A percentile compares a stretch with the other conserved stretches of the same genome.
phyloP scores from a whole-genome alignment of 1,139 yeast species.

The Lodderomyces margitis region DNA sequence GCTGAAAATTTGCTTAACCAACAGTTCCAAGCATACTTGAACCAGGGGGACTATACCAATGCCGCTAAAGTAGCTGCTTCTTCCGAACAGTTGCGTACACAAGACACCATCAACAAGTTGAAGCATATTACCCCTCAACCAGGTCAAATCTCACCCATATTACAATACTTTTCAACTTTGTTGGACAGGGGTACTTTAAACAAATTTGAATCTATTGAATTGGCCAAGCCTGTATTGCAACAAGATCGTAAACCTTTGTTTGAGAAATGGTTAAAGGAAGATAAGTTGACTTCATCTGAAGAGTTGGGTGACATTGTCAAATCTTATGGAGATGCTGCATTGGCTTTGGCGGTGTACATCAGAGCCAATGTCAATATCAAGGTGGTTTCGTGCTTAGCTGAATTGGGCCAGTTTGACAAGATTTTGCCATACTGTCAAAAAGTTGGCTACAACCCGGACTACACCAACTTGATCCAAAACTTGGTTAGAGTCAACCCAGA shows the following conservation, averaged over 20 bases:
- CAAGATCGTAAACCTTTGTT: slow-evolving; percentile 92
- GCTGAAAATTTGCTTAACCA: slow-evolving; percentile 90
- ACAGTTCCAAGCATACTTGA: slow-evolving; percentile 83
- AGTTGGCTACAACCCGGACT: slow-evolving; percentile 87
- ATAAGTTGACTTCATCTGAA: slow-evolving; percentile 89
- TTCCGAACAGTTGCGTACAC: slow-evolving; percentile 90
- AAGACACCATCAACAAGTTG: slow-evolving; percentile 89
- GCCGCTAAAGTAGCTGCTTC: slow-evolving; percentile 98
- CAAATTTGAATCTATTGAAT: slow-evolving; percentile 90
- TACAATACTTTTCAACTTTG: slow-evolving; percentile 88
- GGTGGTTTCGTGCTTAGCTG: slow-evolving; percentile 91
- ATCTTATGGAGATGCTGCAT: slow-evolving; percentile 71
- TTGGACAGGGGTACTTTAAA: slow-evolving; percentile 92
- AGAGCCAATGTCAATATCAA: slow-evolving; percentile 83
- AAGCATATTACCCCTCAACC: slow-evolving; percentile 93
- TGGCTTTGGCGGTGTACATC: slow-evolving; percentile 89
- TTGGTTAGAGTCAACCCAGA: slow-evolving; percentile 94
- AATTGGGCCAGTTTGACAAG: slow-evolving; percentile 94
- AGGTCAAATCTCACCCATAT: slow-evolving; percentile 91
- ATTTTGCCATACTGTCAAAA: slow-evolving; percentile 91
- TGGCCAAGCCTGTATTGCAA: slow-evolving; percentile 93
- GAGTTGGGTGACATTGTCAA: slow-evolving; percentile 96
- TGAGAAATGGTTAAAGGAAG: slow-evolving; percentile 96
- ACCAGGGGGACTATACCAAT: slow-evolving; percentile 81
- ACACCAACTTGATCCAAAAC: slow-evolving; percentile 84